Evolutionary conservation across 768 basidiomycete species (phyloP), one percentile per base, ranked within the genome.

Genomic region (Lanmaoa rubissima): DNA sequence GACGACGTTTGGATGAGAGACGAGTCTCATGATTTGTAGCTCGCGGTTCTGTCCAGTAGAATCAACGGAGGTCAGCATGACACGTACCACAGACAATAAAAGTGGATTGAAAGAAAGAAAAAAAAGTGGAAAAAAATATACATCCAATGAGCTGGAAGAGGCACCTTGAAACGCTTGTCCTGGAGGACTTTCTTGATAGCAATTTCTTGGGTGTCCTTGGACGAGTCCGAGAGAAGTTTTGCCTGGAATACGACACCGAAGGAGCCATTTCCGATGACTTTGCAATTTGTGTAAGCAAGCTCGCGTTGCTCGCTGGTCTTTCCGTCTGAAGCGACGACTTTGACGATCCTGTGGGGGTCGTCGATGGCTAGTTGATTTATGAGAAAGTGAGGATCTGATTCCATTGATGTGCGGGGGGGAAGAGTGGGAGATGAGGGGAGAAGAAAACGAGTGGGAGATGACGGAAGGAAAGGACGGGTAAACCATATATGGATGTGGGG

Each of bases 111-210:
- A 28, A 57, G 61, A 59, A 49, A 38, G 2, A 28, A 28, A 57
- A 62, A 59, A 49, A 38, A 21, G 9, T 4, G 4, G 19, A 57
- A 61, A 57, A 51, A 65, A 61, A 47, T 44, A 36, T 16, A 1
- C 47, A 53, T 52, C 26, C 5, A 3, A 61, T 14, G 32, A 32
- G 46, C 51, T 4, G 39, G 40, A 46, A 54, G 40, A 76, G 82
- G 61, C 59, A 95, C 96, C 92, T 99, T 99, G 90, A 99, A 99
- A 64, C 97, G 86, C 82, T 99, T 99, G 79, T 99, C 97, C 81
- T 99, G 97, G 60, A 99, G 76, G 49, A 99, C 97, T 81, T 98
- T 98, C 92, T 99, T 99, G 83, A 99, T 99, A 48, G 97, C 97
- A 69, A 99, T 97, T 64, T 98, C 94, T 56, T 90, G 89, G 19